Base-by-base conservation (phyloP, 2,329 filamentous ascomycete species). In the Monosporascus sp. region DNA sequence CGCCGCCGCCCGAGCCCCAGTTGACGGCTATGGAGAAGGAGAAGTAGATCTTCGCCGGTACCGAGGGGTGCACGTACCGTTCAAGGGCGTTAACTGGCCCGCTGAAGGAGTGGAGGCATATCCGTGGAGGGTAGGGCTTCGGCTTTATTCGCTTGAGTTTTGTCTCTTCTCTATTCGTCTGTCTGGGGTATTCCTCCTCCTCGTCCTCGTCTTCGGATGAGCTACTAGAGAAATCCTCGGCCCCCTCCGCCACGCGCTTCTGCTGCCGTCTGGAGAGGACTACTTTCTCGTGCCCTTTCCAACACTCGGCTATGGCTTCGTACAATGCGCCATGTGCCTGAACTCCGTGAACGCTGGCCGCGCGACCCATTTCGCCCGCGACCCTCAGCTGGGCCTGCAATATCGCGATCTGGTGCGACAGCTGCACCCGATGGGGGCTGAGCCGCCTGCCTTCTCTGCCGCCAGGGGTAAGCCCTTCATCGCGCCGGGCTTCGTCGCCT, bases 81-180 rank as follows among this genome's bases (percentile, higher is more conserved):
- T 81, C 86, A 38, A 97, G 73, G 35, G 86, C 80, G 53, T 94
- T 86, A 11, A 83, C 77, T 6, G 87, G 81, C 0, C 91, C 93
- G 48, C 89, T 95, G 70, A 91, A 99, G 0, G 92, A 97, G 70
- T 99, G 94, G 55, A 99, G 82, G 66, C 94, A 99, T 66, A 97
- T 87, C 8, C 92, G 78, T 1, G 92, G 91, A 4, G 94, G 92
- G 61, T 87, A 97, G 0, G 88, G 86, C 55, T 79, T 84, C 1
- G 75, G 61, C 20, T 59, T 62, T 9, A 47, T 60, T 44, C 8
- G 65, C 54, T 6, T 63, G 15, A 47, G 50, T 49, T 52, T 59
- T 5, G 55, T 50, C 18, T 55, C 52, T 49, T 46, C 55, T 46
- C 35, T 62, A 54, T 18, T 66, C 63, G 14, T 68, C 63, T 53